Base-by-base conservation (phyloP, 345 rosid species). In the Cardamine chenopodiifolia region DNA sequence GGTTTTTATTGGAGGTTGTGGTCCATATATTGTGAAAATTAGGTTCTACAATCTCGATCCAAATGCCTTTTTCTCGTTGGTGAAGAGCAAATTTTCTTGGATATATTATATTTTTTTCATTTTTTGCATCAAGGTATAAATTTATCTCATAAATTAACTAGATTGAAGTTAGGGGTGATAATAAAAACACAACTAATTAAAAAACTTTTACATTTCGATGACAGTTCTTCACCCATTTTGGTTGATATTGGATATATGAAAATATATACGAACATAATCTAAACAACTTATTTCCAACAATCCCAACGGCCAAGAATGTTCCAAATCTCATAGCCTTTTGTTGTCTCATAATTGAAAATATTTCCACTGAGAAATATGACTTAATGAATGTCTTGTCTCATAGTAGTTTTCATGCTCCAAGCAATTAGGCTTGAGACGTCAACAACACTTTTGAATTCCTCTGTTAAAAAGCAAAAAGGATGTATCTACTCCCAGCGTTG, bases 391-490 rank as follows among this genome's bases (percentile, higher is more conserved):
- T 54, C 64, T 26, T 64, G 48, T 54, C 72, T 34, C 52, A 66
- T 74, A 34, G 6, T 39, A 12, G 5, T 39, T 12, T 39, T 39
- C 44, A 13, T 39, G 44, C 44, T 13, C 44, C n/a, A 39, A 39
- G 44, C 44, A 39, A n/a, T 39, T 39, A 39, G 44, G 44, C 15
- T 39, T 39, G 6, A 39, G 44, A 8, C 47, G 18, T 53, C 79
- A 17, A 86, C 85, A 60, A 40, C 76, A 62, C 70, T 78, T 66
- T 64, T 74, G 52, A 14, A 64, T 75, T 58, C 87, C 86, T 55
- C 83, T 57, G 49, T 86, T 84, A 22, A 74, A 88, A 90, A 69
- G 82, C 87, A 73, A 74, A 79, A 70, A 88, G 60, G 37, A 54
- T 62, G 74, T 50, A 85, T 76, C 34, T 66, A 70, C 71, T 6